These are phyloP conservation scores for Marasmius oreades DNA, from an alignment of 1,284 basidiomycete species.

Conservation along the genomic window DNA sequence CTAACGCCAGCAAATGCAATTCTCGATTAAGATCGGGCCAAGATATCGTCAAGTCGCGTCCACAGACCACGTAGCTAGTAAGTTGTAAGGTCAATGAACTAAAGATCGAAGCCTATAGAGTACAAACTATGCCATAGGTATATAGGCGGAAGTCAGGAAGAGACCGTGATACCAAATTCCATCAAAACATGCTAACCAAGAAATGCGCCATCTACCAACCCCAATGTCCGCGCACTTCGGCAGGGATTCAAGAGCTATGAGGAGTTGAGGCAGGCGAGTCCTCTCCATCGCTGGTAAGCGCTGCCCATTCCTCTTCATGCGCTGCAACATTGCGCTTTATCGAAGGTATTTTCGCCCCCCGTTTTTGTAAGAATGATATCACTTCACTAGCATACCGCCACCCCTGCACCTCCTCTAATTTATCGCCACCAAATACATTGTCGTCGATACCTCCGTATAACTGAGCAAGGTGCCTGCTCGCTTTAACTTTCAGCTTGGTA, in stretches of 20 bases:
- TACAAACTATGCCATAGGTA: no score
- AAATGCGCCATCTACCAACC: no score
- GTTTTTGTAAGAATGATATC: conserved; percentile 53
- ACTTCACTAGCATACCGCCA: conserved; percentile 64
- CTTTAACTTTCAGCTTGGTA: conserved; percentile 42
- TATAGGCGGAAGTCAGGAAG: no score
- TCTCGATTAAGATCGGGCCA: no score
- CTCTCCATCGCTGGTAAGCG: conserved; percentile 61
- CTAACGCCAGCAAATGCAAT: no score
- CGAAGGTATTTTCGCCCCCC: conserved; percentile 63
- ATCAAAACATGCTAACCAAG: no score
- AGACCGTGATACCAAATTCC: no score
- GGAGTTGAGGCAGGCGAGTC: conserved; percentile 11
- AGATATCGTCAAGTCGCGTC: no score
- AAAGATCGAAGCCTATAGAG: no score
- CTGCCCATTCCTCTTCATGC: conserved; percentile 61
- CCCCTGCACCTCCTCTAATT: conserved; percentile 28
- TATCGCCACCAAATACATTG: neutral
- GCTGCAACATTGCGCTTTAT: conserved; percentile 34
- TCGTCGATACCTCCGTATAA: conserved; percentile 44
- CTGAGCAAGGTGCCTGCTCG: conserved; percentile 59
- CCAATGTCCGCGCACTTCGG: neutral
- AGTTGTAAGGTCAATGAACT: no score
- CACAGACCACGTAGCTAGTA: no score
- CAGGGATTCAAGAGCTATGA: neutral